Conservation (phyloP, 257 asterid genomes). For the Paulownia fortunei region DNA sequence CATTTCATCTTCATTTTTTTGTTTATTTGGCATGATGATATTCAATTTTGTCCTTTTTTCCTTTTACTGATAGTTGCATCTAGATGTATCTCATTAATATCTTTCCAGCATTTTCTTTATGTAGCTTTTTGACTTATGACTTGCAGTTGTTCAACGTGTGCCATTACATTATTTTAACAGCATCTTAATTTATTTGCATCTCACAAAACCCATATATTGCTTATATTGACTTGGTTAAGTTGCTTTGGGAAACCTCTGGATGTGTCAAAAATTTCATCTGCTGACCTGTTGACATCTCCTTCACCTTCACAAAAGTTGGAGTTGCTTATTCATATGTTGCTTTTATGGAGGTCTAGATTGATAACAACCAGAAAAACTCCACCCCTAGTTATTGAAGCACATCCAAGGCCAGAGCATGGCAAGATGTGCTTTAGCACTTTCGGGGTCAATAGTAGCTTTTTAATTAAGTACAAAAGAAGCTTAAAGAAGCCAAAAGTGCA, state of each 20-base stretch:
- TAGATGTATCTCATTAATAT: slow-evolving; percentile 1
- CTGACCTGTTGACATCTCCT: background rate
- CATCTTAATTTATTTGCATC: background rate
- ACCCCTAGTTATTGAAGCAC: background rate
- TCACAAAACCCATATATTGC: slow-evolving; percentile 13
- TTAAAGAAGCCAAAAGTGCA: background rate
- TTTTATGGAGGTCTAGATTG: background rate
- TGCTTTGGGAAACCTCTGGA: slow-evolving; percentile 16
- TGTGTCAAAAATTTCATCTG: background rate
- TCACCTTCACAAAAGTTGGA: slow-evolving; percentile 23
- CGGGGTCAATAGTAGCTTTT: background rate
- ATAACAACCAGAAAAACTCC: background rate
- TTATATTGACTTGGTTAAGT: background rate
- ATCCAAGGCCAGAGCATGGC: background rate
- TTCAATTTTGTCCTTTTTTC: background rate
- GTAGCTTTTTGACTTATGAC: slow-evolving; percentile 15
- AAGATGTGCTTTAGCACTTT: slow-evolving; percentile 1
- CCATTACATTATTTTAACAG: background rate
- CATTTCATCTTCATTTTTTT: background rate
- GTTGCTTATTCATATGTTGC: background rate
- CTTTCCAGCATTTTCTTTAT: background rate
- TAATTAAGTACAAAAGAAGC: background rate
- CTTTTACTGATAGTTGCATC: background rate
- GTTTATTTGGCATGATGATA: background rate
- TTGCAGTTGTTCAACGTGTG: slow-evolving; percentile 15